Conservation (phyloP, 306 rosid genomes). For the Casuarina glauca region DNA sequence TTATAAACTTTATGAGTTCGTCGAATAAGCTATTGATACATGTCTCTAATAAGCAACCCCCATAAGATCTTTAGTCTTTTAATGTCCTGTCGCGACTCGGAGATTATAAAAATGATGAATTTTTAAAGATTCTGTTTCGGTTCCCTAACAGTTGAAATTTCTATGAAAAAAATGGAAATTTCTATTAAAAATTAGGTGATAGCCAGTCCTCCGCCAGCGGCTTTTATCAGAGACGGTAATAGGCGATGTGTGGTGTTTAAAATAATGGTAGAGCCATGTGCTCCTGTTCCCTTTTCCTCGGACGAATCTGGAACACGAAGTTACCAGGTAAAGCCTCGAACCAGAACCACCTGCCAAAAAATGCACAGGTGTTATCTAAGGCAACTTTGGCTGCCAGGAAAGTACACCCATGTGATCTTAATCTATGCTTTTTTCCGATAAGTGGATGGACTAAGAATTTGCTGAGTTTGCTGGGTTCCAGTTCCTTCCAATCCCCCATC, state of each 20-base stretch:
- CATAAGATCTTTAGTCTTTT: too few species aligned
- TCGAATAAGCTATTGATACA: too few species aligned
- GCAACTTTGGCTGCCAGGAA: background rate
- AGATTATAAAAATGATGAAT: too few species aligned
- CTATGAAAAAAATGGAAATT: too few species aligned
- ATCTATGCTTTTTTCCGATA: background rate
- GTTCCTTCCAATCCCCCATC: conserved; percentile 10
- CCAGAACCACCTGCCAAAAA: background rate
- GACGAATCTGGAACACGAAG: background rate
- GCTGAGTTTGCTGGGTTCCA: conserved; percentile 12
- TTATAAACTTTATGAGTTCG: too few species aligned
- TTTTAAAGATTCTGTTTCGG: too few species aligned
- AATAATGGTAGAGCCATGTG: background rate
- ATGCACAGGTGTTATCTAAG: conserved; percentile 15
- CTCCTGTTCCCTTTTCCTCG: conserved; percentile 6
- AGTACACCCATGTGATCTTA: background rate
- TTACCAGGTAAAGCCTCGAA: background rate
- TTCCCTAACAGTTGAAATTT: too few species aligned
- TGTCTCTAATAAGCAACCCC: too few species aligned
- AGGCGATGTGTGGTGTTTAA: background rate
- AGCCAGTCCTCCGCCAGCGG: background rate
- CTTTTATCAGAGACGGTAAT: too few species aligned
- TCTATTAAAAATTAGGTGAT: background rate
- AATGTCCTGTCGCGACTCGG: too few species aligned
- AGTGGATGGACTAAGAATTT: conserved; percentile 29